Evolutionary conservation across 2,329 filamentous ascomycete genomes (phyloP), one percentile per base, ranked within the genome.

Genomic region (Fusarium lyarnte): DNA sequence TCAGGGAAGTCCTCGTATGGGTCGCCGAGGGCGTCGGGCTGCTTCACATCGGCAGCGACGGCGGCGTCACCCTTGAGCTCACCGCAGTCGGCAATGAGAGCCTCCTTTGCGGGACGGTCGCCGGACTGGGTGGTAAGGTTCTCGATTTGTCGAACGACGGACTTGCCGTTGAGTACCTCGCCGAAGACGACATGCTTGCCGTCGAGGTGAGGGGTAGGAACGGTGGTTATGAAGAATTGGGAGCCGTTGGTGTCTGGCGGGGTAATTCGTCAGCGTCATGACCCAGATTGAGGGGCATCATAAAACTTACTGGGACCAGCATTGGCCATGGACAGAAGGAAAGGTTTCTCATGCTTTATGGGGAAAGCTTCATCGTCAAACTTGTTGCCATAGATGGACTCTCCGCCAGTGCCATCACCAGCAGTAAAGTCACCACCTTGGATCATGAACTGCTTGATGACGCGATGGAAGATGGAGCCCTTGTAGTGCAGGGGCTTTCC

Each of bases 371-470:
- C 95, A 78, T 99, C 95, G 78, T 94, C 93, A 78, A 99, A 99
- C 85, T 98, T 98, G 82, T 93, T 93, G 79, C 95, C 95, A 81
- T 98, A 99, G 83, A 99, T 98, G 73, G 93, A 96, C 86, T 98
- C 96, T 79, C 95, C 95, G 73, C 95, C 95, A 31, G 95, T 98
- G 74, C 95, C 96, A 81, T 98, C 95, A 81, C 94, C 94, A 61
- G 90, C 91, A 53, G 95, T 99, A 82, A 99, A 99, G 83, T 98
- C 96, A 83, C 96, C 95, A 80, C 96, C 95, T 85, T 83, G 82
- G 79, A 98, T 96, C 95, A 99, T 98, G 85, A 99, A 99, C 78
- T 93, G 90, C 87, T 98, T 98, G 86, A 99, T 99, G 73, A 99
- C 93, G 57, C 95, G 93, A 87, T 99, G 95, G 87, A 99, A 98